A percentile compares a stretch with the other conserved stretches of the same genome.
Conservation (phyloP, 2,329 filamentous ascomycete species). For the Xylaria sp. region DNA sequence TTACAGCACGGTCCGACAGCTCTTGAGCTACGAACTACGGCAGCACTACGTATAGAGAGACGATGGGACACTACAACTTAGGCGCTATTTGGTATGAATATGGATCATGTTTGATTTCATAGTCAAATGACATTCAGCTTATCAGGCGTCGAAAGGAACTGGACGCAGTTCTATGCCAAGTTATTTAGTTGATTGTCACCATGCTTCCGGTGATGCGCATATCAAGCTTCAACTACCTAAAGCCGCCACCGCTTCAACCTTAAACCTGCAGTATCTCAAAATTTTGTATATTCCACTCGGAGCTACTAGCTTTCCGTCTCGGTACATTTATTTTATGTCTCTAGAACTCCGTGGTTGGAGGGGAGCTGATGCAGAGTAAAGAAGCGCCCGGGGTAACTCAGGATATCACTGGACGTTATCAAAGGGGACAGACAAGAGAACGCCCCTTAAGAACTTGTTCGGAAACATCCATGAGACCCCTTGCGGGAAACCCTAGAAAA, state of each 20-base stretch:
- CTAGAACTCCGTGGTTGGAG: no score
- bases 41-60: constrained; percentile 13
- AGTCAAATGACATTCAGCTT: neutral
- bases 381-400: no score
- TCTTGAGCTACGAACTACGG: constrained; percentile 7
- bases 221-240: neutral
- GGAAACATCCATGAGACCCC: no score
- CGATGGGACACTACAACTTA: neutral
- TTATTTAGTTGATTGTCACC: neutral
- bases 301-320: no score
- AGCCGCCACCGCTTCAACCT: neutral
- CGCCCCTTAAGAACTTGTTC: no score
- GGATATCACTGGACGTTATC: no score
- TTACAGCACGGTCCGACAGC: neutral
- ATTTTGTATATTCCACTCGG: neutral
- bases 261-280: neutral
- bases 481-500: no score
- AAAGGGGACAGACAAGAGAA: no score
- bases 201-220: neutral
- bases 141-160: neutral
- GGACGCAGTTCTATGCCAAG: neutral
- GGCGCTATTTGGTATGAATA: constrained; percentile 7
- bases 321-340: no score
- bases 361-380: no score
- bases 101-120: neutral